A percentile compares a stretch with the other conserved stretches of the same genome.
Evolutionary conservation across 371 early-diverging fungal genomes (phyloP).

Genomic region (Mortierella sp.): DNA sequence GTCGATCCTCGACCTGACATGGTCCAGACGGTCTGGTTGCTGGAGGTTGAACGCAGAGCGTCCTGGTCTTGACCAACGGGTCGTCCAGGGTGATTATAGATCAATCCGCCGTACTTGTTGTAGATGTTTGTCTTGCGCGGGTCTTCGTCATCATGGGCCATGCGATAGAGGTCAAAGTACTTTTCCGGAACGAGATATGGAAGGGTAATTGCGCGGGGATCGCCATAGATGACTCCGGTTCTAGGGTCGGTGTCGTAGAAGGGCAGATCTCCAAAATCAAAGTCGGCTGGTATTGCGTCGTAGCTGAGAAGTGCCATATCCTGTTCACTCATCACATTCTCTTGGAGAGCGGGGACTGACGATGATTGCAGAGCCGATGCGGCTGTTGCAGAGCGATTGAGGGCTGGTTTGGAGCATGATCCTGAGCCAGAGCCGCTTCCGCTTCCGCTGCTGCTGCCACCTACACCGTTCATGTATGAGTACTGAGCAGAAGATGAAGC

Average conservation of each 20-base stretch:
- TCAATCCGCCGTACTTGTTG: conserved; percentile 32
- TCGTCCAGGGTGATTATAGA: conserved; percentile 45
- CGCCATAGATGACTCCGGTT: conserved; percentile 42
- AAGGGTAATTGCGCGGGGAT: conserved; percentile 33
- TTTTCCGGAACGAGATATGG: conserved; percentile 25
- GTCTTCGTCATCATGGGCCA: conserved; percentile 25
- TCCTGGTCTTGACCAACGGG: conserved; percentile 45
- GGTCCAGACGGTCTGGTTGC: conserved; percentile 28
- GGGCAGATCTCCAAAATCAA: conserved; percentile 47
- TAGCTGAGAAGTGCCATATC: conserved; percentile 29
- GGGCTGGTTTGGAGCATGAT: conserved; percentile 23
- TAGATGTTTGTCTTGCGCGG: conserved; percentile 29
- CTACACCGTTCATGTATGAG: conserved; percentile 1
- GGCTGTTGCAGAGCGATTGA: conserved; percentile 25
- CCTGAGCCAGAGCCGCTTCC: conserved; percentile 23
- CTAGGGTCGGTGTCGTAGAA: conserved; percentile 46
- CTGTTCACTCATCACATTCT: conserved; percentile 3
- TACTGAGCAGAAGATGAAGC: conserved; percentile 7
- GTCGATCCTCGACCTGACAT: conserved; percentile 37
- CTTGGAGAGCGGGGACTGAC: conserved; percentile 1
- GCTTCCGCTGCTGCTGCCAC: conserved; percentile 5
- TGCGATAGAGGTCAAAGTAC: conserved; percentile 28
- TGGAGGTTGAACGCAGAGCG: conserved; percentile 14
- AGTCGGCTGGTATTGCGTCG: conserved; percentile 36
- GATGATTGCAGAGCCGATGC: conserved; percentile 33